phyloP scores from a whole-genome alignment of 73 alveolate species.

The Tetrahymena elliotti region DNA sequence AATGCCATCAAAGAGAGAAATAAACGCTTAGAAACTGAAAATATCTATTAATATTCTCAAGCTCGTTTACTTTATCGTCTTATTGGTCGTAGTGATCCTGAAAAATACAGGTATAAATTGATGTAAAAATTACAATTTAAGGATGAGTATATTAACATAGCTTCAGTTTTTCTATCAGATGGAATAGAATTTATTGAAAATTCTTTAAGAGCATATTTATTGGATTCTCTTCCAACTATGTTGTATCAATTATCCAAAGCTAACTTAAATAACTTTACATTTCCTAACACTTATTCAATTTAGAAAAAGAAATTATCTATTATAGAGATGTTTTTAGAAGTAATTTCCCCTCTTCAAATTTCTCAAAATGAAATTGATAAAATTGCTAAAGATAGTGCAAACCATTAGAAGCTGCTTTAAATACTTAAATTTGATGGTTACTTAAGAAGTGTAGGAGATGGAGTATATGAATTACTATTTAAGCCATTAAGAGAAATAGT shows the following conservation, averaged over 20 bases:
- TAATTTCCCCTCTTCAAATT: not conserved
- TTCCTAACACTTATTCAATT: not conserved
- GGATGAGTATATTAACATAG: not conserved
- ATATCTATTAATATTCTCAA: not conserved
- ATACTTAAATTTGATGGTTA: not conserved
- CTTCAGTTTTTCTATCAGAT: not conserved
- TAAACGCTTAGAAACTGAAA: not conserved
- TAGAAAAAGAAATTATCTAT: not conserved
- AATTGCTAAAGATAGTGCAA: not conserved
- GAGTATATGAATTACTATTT: not conserved
- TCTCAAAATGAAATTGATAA: not conserved
- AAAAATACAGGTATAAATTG: not conserved
- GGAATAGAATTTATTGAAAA: not conserved
- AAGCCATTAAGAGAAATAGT: not conserved
- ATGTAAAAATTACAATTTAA: not conserved
- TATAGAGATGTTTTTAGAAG: not conserved
- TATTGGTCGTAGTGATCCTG: not conserved
- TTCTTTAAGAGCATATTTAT: not conserved
- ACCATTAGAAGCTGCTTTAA: not conserved
- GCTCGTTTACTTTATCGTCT: not conserved
- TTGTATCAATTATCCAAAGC: not conserved
- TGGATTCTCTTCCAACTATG: not conserved
- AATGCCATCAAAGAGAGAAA: not conserved
- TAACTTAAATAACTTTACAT: not conserved
- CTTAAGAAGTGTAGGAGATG: not conserved